Evolutionary conservation across 129 eudicot genomes (phyloP), one percentile per base, ranked within the genome.

Genomic region (Dittrichia graveolens): DNA sequence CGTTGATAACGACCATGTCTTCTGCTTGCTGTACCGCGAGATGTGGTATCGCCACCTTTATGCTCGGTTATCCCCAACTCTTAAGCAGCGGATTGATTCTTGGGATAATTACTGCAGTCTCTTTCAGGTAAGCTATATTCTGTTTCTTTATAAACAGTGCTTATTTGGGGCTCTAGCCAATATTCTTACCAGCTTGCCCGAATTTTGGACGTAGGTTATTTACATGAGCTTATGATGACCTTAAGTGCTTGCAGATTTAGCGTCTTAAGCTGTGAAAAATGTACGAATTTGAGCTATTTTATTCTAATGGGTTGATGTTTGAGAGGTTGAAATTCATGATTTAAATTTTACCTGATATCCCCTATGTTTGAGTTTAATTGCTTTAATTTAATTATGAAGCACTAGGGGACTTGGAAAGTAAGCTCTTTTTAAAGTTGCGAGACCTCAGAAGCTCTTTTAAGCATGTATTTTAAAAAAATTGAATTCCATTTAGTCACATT

Each of bases 81-180:
- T 90, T 6, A 81, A 74, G 72, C 97, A 94, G 84, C 63, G 96
- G 80, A 86, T 88, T 14, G 99, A 94, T 67, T 88, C 96, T 1
- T 94, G 97, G 95, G 97, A 90, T 60, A 94, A 94, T 74, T 94
- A 94, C 59, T 94, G 99, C 78, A 83, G 81, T 58, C 88, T 94
- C 58, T 94, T 94, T 68, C 91, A 88, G 97, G 96, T 67, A 10
- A 1, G 42, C 39, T 8, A 0, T 13, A 9, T 47, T 19, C 16
- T 61, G 6, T 15, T 2, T 7, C 3, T 6, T 0, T 34, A 24
- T 24, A 24, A 24, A 24, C 31, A 24, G 31, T 24, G 31, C 31
- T 24, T 24, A 24, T 24, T 24, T 24, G 1, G 31, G 31, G 31
- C 2, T 24, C 31, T 24, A 24, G 31, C 31, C 2, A 24, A 24